Base-by-base conservation (phyloP, 2,329 filamentous ascomycete species). In the Metarhizium rileyi region DNA sequence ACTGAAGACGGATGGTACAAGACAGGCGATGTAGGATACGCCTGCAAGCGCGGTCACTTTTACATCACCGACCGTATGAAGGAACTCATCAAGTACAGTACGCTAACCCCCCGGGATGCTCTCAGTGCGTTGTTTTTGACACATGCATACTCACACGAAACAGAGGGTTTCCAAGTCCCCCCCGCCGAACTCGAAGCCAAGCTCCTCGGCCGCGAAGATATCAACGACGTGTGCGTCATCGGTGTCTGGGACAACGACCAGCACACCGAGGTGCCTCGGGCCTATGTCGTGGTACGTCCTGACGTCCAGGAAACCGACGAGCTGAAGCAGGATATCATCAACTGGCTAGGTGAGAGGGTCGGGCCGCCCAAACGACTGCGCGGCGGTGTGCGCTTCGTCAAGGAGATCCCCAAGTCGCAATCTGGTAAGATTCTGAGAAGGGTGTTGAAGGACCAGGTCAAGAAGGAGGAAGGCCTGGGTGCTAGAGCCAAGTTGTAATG, bases 61-160 rank as follows among this genome's bases (percentile, higher is more conserved):
- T 95, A 83, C 71, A 91, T 95, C 63, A 95, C 90, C 1, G 90
- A 96, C 62, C 84, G 90, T 28, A 81, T 81, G 61, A 89, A 90
- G 72, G 84, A 80, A 57, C 83, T 75, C 49, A 72, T 75, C 60
- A 74, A 74, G 56, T 74, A 72, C 56, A 73, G 75, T 78, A 61
- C 61, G 74, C 57, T 18, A 10, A 30, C 3, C 1, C 33, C 23
- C 18, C 6, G 10, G 14, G 0, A 4, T 4, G 7, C n/a, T 26
- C 27, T 20, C 25, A 6, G 8, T 2, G 5, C 2, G 16, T 3
- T 41, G 38, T 22, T 41, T 9, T 2, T 12, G 22, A 38, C 35
- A 16, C 6, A 5, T 6, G 22, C 7, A 16, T 38, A n/a, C 35
- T 38, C 2, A 38, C 35, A 38, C 35, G 3, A 38, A 38, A 14